Conservation (phyloP, 192 early-diverging fungal genomes). For the Coemansia sp. region DNA sequence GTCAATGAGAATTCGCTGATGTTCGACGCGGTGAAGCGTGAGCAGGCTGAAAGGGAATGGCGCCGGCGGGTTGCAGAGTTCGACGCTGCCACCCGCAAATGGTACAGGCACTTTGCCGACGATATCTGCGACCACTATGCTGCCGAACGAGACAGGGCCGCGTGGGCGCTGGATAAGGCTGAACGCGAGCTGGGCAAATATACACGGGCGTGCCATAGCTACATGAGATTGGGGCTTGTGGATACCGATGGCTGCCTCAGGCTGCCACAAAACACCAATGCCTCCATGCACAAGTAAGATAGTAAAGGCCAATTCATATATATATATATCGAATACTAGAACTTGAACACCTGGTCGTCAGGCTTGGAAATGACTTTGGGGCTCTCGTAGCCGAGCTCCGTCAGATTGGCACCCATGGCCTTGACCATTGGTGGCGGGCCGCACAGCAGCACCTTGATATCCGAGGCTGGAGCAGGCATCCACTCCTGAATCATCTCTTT, state of each 20-base stretch:
- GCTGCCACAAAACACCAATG: conserved; percentile 11
- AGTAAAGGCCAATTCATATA: not conserved
- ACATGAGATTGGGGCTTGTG: conserved; percentile 24
- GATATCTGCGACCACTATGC: conserved; percentile 4
- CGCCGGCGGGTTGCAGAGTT: conserved; percentile 22
- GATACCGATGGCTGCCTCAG: conserved; percentile 18
- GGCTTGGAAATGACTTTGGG: conserved; percentile 75
- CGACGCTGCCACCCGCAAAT: conserved; percentile 26
- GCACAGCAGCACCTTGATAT: conserved; percentile 87
- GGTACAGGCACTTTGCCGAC: conserved; percentile 11
- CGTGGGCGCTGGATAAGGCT: conserved; percentile 14
- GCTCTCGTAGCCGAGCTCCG: conserved; percentile 77
- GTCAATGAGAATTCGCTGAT: conserved; percentile 31
- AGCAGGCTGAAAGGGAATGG: conserved; percentile 31
- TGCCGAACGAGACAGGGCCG: conserved; percentile 19
- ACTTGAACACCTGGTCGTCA: conserved; percentile 86
- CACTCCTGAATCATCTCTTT: conserved; percentile 74
- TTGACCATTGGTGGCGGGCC: conserved; percentile 89
- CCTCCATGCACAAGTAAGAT: conserved; percentile 2
- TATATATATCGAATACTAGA: conserved; percentile 49
- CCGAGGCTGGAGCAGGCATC: conserved; percentile 68
- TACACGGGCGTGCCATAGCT: conserved; percentile 22
- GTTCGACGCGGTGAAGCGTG: conserved; percentile 29
- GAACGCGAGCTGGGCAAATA: conserved; percentile 32
- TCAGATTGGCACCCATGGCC: conserved; percentile 69